phyloP scores from a whole-genome alignment of 768 basidiomycete genomes.

The Hemileccinum rubropunctum region DNA sequence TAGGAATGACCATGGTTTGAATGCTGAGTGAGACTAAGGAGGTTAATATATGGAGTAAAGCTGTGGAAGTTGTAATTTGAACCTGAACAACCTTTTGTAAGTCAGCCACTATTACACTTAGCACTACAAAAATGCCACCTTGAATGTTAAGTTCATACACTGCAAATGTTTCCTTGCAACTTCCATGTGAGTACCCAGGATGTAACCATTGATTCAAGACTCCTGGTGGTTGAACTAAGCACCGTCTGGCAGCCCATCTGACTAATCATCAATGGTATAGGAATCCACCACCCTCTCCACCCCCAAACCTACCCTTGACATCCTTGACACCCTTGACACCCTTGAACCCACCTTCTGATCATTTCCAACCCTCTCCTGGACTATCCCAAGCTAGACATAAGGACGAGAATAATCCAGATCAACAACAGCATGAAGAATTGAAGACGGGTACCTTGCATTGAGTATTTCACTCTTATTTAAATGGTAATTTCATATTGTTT shows the following conservation, averaged over 20 bases:
- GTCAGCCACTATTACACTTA: not conserved
- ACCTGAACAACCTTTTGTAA: not conserved
- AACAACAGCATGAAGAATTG: not conserved
- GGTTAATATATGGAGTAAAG: not conserved
- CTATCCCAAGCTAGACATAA: not conserved
- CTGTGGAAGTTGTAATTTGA: not conserved
- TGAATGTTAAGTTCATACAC: not conserved
- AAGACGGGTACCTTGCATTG: too few relatives aligned
- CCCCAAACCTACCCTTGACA: too few relatives aligned
- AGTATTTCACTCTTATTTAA: not conserved
- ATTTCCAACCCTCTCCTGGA: too few relatives aligned
- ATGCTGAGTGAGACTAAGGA: too few relatives aligned
- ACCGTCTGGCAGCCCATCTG: not conserved
- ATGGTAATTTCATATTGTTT: not conserved
- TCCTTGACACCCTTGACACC: too few relatives aligned
- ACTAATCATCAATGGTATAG: not conserved
- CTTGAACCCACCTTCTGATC: too few relatives aligned
- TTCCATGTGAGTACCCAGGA: not conserved
- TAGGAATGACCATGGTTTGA: too few relatives aligned
- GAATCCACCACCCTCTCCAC: too few relatives aligned
- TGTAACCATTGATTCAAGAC: not conserved
- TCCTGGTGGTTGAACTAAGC: not conserved
- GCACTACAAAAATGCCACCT: not conserved
- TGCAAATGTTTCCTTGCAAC: not conserved
- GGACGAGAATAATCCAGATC: not conserved